Base-by-base conservation (phyloP, 495 filamentous ascomycete species). In the Hamigera avellanea region DNA sequence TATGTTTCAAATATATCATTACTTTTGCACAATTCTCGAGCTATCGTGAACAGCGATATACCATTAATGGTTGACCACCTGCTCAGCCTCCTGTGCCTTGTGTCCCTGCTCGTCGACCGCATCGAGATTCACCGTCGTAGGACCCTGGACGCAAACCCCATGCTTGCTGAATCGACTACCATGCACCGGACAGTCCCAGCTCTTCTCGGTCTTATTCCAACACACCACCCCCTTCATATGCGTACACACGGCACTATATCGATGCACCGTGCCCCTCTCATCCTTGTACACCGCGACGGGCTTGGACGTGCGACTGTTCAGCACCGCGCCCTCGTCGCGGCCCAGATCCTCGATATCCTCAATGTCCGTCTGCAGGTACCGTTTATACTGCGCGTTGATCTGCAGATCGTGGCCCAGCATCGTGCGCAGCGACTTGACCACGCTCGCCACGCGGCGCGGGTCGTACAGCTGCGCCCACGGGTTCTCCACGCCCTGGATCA, bases 201-300 rank as follows among this genome's bases (percentile, higher is more conserved):
- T 66, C 57, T 69, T 72, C 53, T 76, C 73, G 0, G 52, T 52
- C 1, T 41, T 31, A 36, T 77, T 77, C 73, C 73, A 76, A 35
- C 62, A 67, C 0, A 77, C 54, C 0, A 77, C 62, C 1, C 69
- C 73, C 34, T 68, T 53, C 45, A 76, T 35, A 50, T 77, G 73
- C 23, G 74, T 72, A 43, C 73, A 78, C 1, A 76, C 26, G 0
- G 72, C 74, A 18, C 61, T 69, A 43, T 67, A 68, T 38, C 57
- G 61, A 21, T 54, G 53, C 12, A 66, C 56, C 14, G 66, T 56
- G 7, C 72, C 74, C 2, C 61, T 48, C 5, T 69, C 70, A 40
- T 76, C 70, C 44, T 74, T 74, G 41, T 76, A 77, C 0, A 76
- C 60, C 0, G 69, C 74, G 17, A 69, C 32, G 0, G 73, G 73